Evolutionary conservation across 306 rosid species (phyloP).

Genomic region (Dryas drummondii): DNA sequence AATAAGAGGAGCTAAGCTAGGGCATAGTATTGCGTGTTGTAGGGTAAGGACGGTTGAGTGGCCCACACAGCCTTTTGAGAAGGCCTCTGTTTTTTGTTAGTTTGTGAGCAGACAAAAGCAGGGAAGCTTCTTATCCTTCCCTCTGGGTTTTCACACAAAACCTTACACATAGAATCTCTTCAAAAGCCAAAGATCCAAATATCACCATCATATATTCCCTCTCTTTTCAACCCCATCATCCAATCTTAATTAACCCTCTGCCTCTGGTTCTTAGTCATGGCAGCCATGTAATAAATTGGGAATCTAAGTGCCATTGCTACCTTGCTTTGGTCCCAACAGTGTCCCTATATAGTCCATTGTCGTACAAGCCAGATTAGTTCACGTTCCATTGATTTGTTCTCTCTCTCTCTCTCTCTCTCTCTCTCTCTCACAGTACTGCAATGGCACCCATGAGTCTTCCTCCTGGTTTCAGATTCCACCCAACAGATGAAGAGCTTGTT

Average conservation of each 20-base stretch:
- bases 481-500: conserved; percentile 95
- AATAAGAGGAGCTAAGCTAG: not conserved
- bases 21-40: conserved; percentile 70
- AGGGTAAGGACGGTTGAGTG: conserved; percentile 53
- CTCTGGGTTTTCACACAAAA: conserved; percentile 62
- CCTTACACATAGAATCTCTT: conserved; percentile 69
- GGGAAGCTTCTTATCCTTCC: conserved; percentile 86
- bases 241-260: conserved; percentile 9
- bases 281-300: conserved; percentile 10
- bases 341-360: conserved; percentile 66
- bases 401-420: conserved; percentile 21
- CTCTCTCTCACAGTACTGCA: not conserved
- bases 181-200: conserved; percentile 42
- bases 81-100: conserved; percentile 66
- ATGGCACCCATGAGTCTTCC: conserved; percentile 98
- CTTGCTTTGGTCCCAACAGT: conserved; percentile 40
- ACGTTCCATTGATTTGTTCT: conserved; percentile 13
- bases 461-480: conserved; percentile 97
- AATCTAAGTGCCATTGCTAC: conserved; percentile 26
- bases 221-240: not conserved
- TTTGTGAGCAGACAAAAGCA: conserved; percentile 98
- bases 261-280: not conserved
- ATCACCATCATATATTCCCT: conserved; percentile 6
- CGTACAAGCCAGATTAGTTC: conserved; percentile 37
- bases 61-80: conserved; percentile 53